Base-by-base conservation (phyloP, 495 filamentous ascomycete species). In the Penicillium coffeae region DNA sequence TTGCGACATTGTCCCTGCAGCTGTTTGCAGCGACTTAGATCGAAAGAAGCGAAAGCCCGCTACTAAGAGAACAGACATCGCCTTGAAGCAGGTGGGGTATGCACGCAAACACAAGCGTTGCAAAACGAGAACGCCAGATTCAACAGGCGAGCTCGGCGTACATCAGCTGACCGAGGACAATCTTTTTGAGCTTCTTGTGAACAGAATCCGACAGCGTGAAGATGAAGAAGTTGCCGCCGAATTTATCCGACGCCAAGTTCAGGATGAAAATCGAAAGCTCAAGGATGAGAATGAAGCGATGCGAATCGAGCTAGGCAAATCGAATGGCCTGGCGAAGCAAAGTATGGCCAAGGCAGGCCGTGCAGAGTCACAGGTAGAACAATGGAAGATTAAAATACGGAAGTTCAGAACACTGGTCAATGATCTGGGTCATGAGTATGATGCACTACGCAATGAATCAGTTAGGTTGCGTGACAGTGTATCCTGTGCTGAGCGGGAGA, bases 121-220 rank as follows among this genome's bases (percentile, higher is more conserved):
- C 8, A 55, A 46, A n/a, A 30, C 35, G 4, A 21, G 48, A 12
- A 45, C 30, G 1, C n/a, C 41, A 1, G 27, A 19, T 9, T 14
- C 38, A 0, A 25, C 36, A 9, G 42, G 21, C 12, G 50, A 48
- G 41, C 9, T 12, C 0, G 49, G 21, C 2, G 13, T 45, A n/a
- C 49, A 44, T 6, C 36, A 59, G 7, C 38, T 66, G 0, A 59
- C 56, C 8, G 70, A 73, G 45, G 62, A 72, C 18, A 54, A 57
- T 15, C 45, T 72, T 9, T 72, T 74, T 27, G 60, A 70, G 25
- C 58, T 69, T n/a, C 51, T 74, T 3, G 67, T 71, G 21, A 42
- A 34, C 19, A 65, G 48, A 20, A 55, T 73, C 21, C 66, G 47
- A 41, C 51, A 60, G 32, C 67, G 70, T 0, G 70, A 73, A 51